Base-by-base conservation (phyloP, 139 green algal species). In the Coelastrella sp. region DNA sequence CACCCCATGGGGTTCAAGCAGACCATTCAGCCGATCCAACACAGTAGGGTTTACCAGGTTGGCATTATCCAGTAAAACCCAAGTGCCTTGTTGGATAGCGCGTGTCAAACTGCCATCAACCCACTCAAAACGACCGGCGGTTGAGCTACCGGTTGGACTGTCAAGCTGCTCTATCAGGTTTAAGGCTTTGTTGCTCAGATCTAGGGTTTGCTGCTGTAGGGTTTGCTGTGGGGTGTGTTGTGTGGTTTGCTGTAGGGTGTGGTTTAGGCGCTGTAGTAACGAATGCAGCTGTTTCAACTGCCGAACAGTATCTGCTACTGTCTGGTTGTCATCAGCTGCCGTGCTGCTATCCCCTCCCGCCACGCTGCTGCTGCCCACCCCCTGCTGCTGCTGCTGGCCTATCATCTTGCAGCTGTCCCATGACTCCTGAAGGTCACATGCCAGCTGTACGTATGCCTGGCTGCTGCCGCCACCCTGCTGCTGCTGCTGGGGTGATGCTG, bases 41-140 rank as follows among this genome's bases (percentile, higher is more conserved):
- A 99, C 98, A 2, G 97, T 98, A 6, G 98, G 96, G 89, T 98
- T 98, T 94, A 97, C 99, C 89, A 99, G 92, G 93, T 99, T 99
- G 54, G 98, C 98, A 86, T 98, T 98, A 83, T 99, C 97, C 74
- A 99, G 95, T 78, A 99, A 93, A 65, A 99, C 96, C 98, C 98
- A 99, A 20, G 95, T 94, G 47, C 98, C 98, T 11, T 92, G 77
- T 90, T 97, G 92, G 13, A 99, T 94, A 5, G 98, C 97, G 4
- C 92, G 92, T 0, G 97, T 96, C 64, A 99, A 92, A 13, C 92
- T 94, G 19, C 98, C 98, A 87, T 99, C 98, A 23, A 99, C 96
- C 98, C 98, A 99, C 92, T 99, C 97, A 95, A 99, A 99, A 11
- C 96, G 95, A 32, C 98, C 98, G 14, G 90, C 94, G 11, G 89